Conservation (phyloP, 306 rosid species). For the peach (Prunus persica) region DNA sequence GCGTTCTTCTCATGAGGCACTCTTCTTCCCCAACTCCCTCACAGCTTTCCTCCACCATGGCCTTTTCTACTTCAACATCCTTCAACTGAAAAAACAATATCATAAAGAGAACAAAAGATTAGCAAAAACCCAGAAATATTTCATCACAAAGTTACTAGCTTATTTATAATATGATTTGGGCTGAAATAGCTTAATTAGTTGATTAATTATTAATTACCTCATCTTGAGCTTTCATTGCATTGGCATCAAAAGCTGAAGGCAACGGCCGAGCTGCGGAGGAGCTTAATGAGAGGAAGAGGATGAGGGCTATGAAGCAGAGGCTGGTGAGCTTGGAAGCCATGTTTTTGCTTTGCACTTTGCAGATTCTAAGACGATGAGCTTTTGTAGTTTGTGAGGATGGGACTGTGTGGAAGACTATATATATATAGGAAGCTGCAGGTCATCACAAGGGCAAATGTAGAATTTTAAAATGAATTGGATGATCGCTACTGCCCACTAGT, state of each 20-base stretch:
- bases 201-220: conserved; percentile 23
- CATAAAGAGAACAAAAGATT: not conserved
- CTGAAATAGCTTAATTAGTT: not conserved
- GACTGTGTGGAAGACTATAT: not conserved
- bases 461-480: not conserved
- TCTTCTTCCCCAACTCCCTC: conserved; percentile 65
- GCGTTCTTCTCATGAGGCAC: conserved; percentile 84
- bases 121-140: not conserved
- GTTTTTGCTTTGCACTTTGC: conserved; percentile 5
- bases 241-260: conserved; percentile 23
- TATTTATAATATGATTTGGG: not conserved
- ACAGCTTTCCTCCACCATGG: conserved; percentile 52
- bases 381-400: not conserved
- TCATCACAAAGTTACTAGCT: not conserved
- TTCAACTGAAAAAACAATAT: conserved; percentile 23
- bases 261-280: conserved; percentile 16
- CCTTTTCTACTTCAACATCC: conserved; percentile 42
- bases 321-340: conserved; percentile 44
- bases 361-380: not conserved
- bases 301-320: conserved; percentile 30
- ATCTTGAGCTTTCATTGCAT: conserved; percentile 21
- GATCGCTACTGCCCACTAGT: not conserved
- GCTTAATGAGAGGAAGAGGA: conserved; percentile 15
- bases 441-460: conserved; percentile 28
- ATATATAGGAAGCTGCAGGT: conserved; percentile 34